Conservation (phyloP, 2,329 filamentous ascomycete species). For the Cladosporium oxysporum region DNA sequence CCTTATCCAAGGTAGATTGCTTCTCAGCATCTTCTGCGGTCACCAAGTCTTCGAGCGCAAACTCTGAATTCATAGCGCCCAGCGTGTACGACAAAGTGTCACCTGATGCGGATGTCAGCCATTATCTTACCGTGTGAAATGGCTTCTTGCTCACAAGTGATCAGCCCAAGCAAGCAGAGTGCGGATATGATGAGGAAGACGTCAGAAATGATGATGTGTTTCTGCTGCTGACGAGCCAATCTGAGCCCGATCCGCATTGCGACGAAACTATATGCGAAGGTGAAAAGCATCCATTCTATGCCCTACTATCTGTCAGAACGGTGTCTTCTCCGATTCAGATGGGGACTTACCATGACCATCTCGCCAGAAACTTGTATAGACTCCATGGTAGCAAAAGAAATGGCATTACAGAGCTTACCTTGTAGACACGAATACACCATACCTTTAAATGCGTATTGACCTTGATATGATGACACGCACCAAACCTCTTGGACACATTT, state of each 20-base stretch:
- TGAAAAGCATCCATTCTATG: conserved; percentile 7
- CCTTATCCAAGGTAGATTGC: background rate
- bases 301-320: background rate
- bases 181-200: background rate
- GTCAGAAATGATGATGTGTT: conserved; percentile 3
- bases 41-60: background rate
- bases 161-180: background rate
- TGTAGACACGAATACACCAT: background rate
- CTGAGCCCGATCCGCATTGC: background rate
- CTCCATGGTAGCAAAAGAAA: background rate
- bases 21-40: background rate
- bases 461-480: background rate
- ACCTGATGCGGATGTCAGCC: background rate
- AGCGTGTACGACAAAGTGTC: background rate
- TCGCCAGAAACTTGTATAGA: background rate
- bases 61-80: background rate
- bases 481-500: background rate
- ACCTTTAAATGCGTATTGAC: background rate
- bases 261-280: conserved; percentile 3
- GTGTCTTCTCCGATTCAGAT: background rate
- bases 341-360: background rate
- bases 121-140: too few relatives aligned
- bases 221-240: conserved; percentile 10
- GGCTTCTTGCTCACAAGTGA: background rate
- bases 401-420: background rate